Base-by-base conservation (phyloP, 2,329 filamentous ascomycete species). In the Fusarium devonianum region DNA sequence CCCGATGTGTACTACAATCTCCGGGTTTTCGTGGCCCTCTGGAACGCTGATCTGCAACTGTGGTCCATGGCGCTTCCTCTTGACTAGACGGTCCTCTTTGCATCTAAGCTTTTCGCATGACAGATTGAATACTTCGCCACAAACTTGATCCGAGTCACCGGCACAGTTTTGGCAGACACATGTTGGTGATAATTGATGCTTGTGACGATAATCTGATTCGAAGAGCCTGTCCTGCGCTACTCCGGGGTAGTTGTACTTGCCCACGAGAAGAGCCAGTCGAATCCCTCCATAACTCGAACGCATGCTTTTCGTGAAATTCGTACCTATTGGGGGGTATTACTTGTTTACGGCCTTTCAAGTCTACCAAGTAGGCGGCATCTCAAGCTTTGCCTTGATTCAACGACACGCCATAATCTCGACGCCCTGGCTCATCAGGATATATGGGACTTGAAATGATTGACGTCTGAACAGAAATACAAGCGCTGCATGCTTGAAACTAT, bases 211-310 rank as follows among this genome's bases (percentile, higher is more conserved):
- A 6, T 25, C 4, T 0, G 34, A 7, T 14, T 26, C 11, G 6
- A 30, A 51, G 0, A 53, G 38, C 2, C 3, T 30, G 4, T 51
- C 38, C 8, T 50, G 7, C 1, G 29, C 9, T 1, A 4, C 13
- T 9, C 40, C 40, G 5, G 35, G 48, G 12, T 29, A 41, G 7
- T 7, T 23, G 4, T 53, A 53, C 3, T 41, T 26, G 2, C 21
- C 48, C 18, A 74, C 70, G 1, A 77, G 36, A 0, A 77, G 18
- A 1, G 56, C 70, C 0, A 76, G 51, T 6, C 56, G 63, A 1
- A 78, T 44, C 7, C 51, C 45, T 0, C 41, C 32, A 23, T 71
- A 77, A 48, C 71, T 76, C 1, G 57, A 58, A 0, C 65, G 61
- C 5, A 76, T 37, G 14, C 55, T 62, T n/a, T n/a, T n/a, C n/a